phyloP scores from a whole-genome alignment of 2,329 filamentous ascomycete genomes.

The Xylaria digitata region DNA sequence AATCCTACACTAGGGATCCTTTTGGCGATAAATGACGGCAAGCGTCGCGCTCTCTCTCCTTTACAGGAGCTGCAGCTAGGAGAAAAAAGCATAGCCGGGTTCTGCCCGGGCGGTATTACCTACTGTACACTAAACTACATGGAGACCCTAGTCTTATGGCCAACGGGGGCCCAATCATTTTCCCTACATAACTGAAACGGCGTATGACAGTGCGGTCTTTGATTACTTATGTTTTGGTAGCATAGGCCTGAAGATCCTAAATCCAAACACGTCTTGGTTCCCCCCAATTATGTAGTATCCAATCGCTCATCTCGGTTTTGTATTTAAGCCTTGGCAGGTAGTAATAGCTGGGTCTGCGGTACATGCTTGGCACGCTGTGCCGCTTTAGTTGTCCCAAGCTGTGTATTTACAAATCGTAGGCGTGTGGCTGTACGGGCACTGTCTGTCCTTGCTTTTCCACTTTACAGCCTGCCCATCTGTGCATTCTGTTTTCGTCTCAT shows the following conservation, averaged over 20 bases:
- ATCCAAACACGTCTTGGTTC: constrained; percentile 1
- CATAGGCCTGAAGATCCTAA: constrained; percentile 13
- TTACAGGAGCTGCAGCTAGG: background rate
- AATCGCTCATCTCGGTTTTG: constrained; percentile 5
- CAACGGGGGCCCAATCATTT: background rate
- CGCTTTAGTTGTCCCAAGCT: too few species aligned
- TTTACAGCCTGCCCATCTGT: background rate
- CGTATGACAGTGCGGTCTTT: background rate
- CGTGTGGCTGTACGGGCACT: background rate
- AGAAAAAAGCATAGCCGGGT: background rate
- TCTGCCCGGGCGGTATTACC: background rate
- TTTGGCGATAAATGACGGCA: background rate
- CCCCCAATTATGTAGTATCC: background rate
- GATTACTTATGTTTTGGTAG: background rate
- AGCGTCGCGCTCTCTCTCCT: background rate
- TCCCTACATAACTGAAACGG: constrained; percentile 3
- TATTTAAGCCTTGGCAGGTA: background rate
- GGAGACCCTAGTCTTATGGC: background rate
- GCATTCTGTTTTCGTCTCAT: background rate
- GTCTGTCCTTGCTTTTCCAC: background rate
- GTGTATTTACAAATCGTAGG: background rate
- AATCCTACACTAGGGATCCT: constrained; percentile 3
- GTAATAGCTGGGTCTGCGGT: background rate
- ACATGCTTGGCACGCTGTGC: constrained; percentile 1
- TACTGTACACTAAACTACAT: constrained; percentile 6